Evolutionary conservation across 108 stramenopile species (phyloP).

Genomic region (Mediolabrus comicus): DNA sequence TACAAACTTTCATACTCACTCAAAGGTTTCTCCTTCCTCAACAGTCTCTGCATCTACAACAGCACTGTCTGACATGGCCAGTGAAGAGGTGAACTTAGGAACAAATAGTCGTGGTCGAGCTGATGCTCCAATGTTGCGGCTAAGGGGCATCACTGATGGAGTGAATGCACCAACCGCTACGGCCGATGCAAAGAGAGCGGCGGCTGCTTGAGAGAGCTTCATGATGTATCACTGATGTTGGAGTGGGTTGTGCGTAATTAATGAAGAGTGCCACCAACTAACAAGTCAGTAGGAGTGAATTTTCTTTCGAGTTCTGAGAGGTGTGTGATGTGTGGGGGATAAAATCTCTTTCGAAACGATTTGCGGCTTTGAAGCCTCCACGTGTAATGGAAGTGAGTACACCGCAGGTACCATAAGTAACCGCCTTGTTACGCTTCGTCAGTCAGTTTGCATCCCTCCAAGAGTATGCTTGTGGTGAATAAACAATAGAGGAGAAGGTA

Average conservation of each 20-base stretch:
- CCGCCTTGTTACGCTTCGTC: too few species aligned
- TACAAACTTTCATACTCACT: slow-evolving; percentile 45
- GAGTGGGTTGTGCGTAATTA: not conserved
- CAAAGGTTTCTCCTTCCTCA: slow-evolving; percentile 53
- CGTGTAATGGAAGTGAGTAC: too few species aligned
- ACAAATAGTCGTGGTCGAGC: slow-evolving; percentile 4
- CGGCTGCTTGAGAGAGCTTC: slow-evolving; percentile 60
- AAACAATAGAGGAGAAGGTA: too few species aligned
- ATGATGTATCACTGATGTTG: slow-evolving; percentile 24
- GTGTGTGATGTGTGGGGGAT: too few species aligned
- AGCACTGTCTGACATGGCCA: slow-evolving; percentile 37
- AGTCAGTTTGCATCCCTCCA: too few species aligned
- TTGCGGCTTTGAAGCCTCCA: too few species aligned
- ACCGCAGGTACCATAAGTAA: too few species aligned
- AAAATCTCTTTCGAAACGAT: too few species aligned
- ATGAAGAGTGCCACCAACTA: too few species aligned
- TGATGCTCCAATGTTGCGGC: not conserved
- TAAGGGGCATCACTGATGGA: slow-evolving; percentile 5
- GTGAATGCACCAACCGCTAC: slow-evolving; percentile 18
- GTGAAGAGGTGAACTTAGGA: slow-evolving; percentile 2
- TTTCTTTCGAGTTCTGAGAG: too few species aligned
- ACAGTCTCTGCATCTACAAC: slow-evolving; percentile 27
- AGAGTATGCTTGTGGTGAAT: too few species aligned
- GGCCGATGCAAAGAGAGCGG: slow-evolving; percentile 39
- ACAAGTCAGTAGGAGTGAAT: too few species aligned